A percentile compares a stretch with the other conserved stretches of the same genome.
Evolutionary conservation across 2,329 filamentous ascomycete genomes (phyloP).

Genomic region (Dendryphion nanum): DNA sequence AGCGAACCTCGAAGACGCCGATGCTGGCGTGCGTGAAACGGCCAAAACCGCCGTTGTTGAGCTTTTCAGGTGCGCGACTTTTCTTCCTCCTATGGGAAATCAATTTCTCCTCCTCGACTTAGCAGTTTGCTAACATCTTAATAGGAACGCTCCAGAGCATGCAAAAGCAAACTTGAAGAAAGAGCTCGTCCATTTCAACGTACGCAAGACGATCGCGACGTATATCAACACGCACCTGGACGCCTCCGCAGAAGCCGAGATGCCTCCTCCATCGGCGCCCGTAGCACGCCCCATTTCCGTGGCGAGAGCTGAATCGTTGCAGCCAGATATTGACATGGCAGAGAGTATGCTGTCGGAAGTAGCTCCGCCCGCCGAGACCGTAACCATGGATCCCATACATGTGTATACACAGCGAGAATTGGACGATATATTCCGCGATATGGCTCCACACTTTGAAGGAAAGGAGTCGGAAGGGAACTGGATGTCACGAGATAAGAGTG

Average conservation of each 20-base stretch:
- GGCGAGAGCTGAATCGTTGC: slow-evolving; percentile 34
- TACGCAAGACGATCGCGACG: slow-evolving; percentile 80
- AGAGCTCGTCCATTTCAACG: slow-evolving; percentile 79
- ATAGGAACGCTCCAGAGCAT: slow-evolving; percentile 70
- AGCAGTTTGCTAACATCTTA: neutral
- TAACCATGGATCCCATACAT: slow-evolving; percentile 75
- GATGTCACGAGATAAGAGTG: slow-evolving; percentile 79
- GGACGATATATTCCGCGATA: slow-evolving; percentile 82
- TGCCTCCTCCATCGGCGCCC: slow-evolving; percentile 22
- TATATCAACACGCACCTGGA: slow-evolving; percentile 77
- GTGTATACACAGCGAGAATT: slow-evolving; percentile 82
- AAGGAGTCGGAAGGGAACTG: slow-evolving; percentile 90
- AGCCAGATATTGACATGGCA: slow-evolving; percentile 45
- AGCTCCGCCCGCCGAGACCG: slow-evolving; percentile 62
- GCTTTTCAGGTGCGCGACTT: slow-evolving; percentile 73
- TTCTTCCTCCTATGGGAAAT: no score
- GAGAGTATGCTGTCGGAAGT: slow-evolving; percentile 52
- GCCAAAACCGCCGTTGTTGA: slow-evolving; percentile 83
- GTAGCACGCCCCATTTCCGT: slow-evolving; percentile 22
- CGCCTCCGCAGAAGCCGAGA: slow-evolving; percentile 41
- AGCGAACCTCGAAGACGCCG: slow-evolving; percentile 84
- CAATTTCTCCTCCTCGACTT: neutral
- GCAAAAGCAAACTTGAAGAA: slow-evolving; percentile 88
- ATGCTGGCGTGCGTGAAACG: slow-evolving; percentile 79
- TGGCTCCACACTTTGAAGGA: slow-evolving; percentile 80